Evolutionary conservation across 2,329 filamentous ascomycete species (phyloP), one percentile per base, ranked within the genome.

Genomic region (Pseudocercospora vitis): DNA sequence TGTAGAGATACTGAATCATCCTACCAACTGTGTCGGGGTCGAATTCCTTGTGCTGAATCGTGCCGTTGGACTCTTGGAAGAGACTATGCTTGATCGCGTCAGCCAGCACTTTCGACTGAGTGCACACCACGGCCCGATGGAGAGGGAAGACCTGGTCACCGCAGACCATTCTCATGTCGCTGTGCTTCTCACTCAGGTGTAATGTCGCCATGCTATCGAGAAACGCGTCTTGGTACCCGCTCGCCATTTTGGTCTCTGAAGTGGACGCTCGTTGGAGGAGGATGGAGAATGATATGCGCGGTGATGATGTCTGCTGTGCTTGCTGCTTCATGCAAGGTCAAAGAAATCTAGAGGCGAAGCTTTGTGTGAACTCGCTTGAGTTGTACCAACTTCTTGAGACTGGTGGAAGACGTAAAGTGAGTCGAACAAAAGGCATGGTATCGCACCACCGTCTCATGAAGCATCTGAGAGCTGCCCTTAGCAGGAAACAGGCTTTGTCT

Each of bases 1-100:
- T 50, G 47, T 50, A 50, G 18, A 50, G 47, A 14, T 37, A 50
- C 33, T 50, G 46, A 7, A 50, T 19, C 47, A 50, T 50, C 11
- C 47, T 19, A 3, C 24, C 18, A n/a, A 50, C 24, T 6, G 31
- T 37, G 18, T 37, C 23, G 3, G 21, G 29, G 9, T 37, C 47
- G 21, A 37, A 50, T 14, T 50, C 29, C 12, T 50, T 39, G 21
- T 46, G 42, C 28, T 46, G 21, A 29, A 46, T 26, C 2, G 12
- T 18, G 23, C 42, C 42, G 7, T 18, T 24, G 9, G 42, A 31
- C 24, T 46, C 42, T 9, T 46, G 26, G 42, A 46, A 46, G 16
- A n/a, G n/a, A n/a, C 14, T 24, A 26, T 12, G 18, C 11, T 46
- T 18, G 11, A 46, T 28, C 14, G 26, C 11, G 18, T 29, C 28